phyloP scores from a whole-genome alignment of 139 green algal genomes.

The Tetraselmis chui region DNA sequence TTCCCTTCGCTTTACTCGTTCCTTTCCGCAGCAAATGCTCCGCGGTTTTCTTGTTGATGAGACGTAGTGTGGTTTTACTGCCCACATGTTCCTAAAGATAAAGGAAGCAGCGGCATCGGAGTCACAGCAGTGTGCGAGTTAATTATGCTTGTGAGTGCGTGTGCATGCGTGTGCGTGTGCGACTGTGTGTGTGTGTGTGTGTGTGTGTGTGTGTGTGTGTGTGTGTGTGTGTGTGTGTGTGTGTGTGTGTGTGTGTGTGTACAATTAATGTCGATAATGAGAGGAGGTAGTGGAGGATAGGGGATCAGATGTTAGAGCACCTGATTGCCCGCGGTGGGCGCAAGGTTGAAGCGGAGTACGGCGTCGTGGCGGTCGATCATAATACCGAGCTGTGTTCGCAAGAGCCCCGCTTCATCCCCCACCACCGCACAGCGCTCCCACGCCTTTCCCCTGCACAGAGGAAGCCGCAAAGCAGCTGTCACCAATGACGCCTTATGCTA shows the following conservation, averaged over 20 bases:
- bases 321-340: not conserved
- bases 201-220: too few species aligned
- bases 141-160: too few species aligned
- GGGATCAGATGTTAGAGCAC: not conserved
- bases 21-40: not conserved
- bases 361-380: not conserved
- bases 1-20: not conserved
- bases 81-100: not conserved
- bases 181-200: too few species aligned
- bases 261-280: too few species aligned
- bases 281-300: not conserved
- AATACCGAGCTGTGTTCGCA: not conserved
- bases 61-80: not conserved
- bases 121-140: too few species aligned
- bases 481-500: too few species aligned
- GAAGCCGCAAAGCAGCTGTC: too few species aligned
- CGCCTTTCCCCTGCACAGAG: not conserved
- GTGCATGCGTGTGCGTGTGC: too few species aligned
- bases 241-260: too few species aligned
- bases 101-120: too few species aligned
- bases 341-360: not conserved
- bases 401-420: not conserved
- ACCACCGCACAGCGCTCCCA: not conserved
- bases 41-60: not conserved
- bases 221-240: too few species aligned